Base-by-base conservation (phyloP, 495 filamentous ascomycete species). In the Penicillium coprophilum region DNA sequence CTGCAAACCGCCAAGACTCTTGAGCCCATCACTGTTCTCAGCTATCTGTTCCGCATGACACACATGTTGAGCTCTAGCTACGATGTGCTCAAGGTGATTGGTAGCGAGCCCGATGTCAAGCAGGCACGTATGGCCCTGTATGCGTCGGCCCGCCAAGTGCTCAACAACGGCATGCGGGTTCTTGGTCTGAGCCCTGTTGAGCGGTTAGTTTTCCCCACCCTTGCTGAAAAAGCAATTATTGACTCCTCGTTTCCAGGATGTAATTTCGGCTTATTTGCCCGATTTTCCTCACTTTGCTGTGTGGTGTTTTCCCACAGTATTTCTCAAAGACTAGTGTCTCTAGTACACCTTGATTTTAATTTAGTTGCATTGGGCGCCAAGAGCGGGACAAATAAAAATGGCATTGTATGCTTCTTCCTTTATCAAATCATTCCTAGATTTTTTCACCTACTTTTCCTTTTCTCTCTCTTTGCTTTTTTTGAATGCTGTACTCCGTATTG, bases 31-130 rank as follows among this genome's bases (percentile, higher is more conserved):
- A 86, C 83, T 7, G 78, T 95, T 47, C 75, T 96, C 31, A 85
- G 85, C 11, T 96, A 94, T 73, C 82, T 96, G 43, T 93, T 93
- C 79, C 87, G 85, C 73, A 87, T 96, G 87, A 95, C 89, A 1
- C 91, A 94, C 68, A 78, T 85, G 48, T 71, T 96, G 52, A 92
- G 88, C 77, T 89, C 85, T 36, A 88, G 86, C 68, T 96, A 94
- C 68, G 90, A 92, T 62, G 82, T 89, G 5, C 80, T 96, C 31
- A 81, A 88, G 66, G 87, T 96, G 23, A 81, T 93, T 12, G 88
- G 89, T 44, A 89, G 84, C 63, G 82, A 83, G 67, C 80, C 79
- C 15, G 86, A 86, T 64, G 62, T 89, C 34, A 88, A 87, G 77
- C 84, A 84, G 69, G 88, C 89, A 27, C 83, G 90, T 48, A 85